A percentile compares a stretch with the other conserved stretches of the same genome.
These are phyloP conservation scores for Dothideomycetes sp. DNA, from an alignment of 2,329 filamentous ascomycete genomes.

Conservation along the genomic window DNA sequence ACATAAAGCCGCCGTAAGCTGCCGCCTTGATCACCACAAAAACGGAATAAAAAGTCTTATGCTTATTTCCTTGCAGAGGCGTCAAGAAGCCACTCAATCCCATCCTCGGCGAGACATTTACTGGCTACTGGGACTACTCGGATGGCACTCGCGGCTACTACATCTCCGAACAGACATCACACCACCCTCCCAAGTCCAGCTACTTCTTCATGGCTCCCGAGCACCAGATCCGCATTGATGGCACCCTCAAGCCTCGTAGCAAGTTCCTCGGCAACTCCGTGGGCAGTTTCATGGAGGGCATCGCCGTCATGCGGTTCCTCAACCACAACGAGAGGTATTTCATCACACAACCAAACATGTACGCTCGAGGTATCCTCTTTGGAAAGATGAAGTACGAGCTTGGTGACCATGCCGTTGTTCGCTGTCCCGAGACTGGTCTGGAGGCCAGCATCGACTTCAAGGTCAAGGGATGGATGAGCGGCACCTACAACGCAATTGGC, in stretches of 20 bases:
- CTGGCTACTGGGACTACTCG: constrained; percentile 80
- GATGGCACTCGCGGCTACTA: constrained; percentile 85
- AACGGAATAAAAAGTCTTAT: background rate
- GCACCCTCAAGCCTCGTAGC: constrained; percentile 86
- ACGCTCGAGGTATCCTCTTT: constrained; percentile 89
- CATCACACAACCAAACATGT: constrained; percentile 97
- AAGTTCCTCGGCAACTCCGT: constrained; percentile 96
- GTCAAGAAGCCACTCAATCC: constrained; percentile 98
- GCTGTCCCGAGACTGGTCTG: constrained; percentile 78
- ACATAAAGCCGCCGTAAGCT: constrained; percentile 88
- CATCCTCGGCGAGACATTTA: constrained; percentile 88
- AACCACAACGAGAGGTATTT: constrained; percentile 89
- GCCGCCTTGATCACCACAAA: background rate
- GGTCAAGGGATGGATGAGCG: constrained; percentile 93
- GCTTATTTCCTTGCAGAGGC: constrained; percentile 53
- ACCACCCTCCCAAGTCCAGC: constrained; percentile 95
- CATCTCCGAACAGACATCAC: constrained; percentile 93
- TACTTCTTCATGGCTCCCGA: constrained; percentile 98
- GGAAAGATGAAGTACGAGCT: constrained; percentile 99
- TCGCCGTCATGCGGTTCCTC: constrained; percentile 71
- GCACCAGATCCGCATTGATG: constrained; percentile 89
- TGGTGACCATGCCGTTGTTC: constrained; percentile 86
- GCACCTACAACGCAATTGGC: constrained; percentile 92
- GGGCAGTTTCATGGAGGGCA: constrained; percentile 95
- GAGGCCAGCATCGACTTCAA: constrained; percentile 95